Evolutionary conservation across 2,329 filamentous ascomycete genomes (phyloP), one percentile per base, ranked within the genome.

Genomic region (Fusarium metavorans): DNA sequence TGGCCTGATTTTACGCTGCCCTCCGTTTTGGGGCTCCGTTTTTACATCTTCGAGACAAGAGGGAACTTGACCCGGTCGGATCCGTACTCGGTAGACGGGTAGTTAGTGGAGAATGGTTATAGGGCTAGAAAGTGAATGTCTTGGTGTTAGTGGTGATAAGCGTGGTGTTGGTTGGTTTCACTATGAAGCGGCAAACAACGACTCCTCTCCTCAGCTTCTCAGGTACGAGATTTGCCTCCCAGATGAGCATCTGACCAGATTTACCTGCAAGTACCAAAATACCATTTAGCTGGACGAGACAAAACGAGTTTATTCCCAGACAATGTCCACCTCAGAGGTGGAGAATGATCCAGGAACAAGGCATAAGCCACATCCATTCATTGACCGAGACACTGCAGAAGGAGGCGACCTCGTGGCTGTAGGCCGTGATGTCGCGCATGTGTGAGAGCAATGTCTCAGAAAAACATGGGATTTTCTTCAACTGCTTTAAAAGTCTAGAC

Each of bases 1-100:
- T 76, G 71, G 64, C 41, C 70, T 76, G 75, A 76, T 75, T 37
- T 30, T 60, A 39, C 37, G 34, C 43, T 32, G 37, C 65, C 45
- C 30, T 57, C 52, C 52, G 52, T 34, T 25, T 56, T 56, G 23
- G 1, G 5, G 34, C 35, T 58, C 34, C 56, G 56, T 58, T 58
- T 58, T 58, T 30, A 30, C 16, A 23, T 34, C 5, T n/a, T 25
- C 9, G 64, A 71, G 59, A 64, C 34, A 65, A 66, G 70, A 76
- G 67, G 56, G 35, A 69, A 67, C 62, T 73, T 37, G 35, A 23
- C 16, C 41, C 59, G 57, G 59, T 43, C 27, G 37, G 64, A 52
- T 62, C 69, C 62, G 67, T 54, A 23, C 58, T 54, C 34, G 52
- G 39, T 50, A 20, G n/a, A 65, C 23, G 63, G 41, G 23, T 23